phyloP scores from a whole-genome alignment of 78 protist genomes.

The Thecamonas trahens region DNA sequence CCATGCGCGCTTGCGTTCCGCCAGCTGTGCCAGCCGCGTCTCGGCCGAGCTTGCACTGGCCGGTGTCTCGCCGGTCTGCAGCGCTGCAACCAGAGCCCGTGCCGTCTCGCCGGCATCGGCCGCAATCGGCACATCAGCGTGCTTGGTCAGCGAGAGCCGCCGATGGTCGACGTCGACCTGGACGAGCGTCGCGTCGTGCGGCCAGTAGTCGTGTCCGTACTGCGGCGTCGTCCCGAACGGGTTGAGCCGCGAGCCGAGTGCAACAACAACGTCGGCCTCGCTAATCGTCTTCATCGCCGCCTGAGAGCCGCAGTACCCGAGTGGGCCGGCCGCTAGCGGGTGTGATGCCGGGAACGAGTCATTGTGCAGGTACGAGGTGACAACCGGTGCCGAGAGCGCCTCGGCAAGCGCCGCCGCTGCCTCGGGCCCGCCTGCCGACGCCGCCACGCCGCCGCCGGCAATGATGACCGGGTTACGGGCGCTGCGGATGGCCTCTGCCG shows the following conservation, averaged over 20 bases:
- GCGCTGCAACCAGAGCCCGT: neutral
- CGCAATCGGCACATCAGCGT: neutral
- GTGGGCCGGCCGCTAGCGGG: neutral
- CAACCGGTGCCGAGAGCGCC: neutral
- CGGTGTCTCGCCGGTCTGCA: neutral
- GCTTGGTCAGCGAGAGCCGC: neutral
- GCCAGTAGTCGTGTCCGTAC: constrained; percentile 9
- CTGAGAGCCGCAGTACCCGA: constrained; percentile 14
- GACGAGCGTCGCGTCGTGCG: neutral
- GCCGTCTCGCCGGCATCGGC: neutral
- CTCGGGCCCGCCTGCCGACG: no score
- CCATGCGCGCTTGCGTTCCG: neutral
- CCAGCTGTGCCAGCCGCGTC: neutral
- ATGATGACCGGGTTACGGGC: constrained; percentile 5
- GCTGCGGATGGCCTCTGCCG: neutral
- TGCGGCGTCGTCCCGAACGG: constrained; percentile 14
- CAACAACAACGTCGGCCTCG: constrained; percentile 6
- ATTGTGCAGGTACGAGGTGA: constrained; percentile 15
- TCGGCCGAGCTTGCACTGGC: neutral
- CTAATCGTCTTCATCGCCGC: constrained; percentile 1
- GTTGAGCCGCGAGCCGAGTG: constrained; percentile 1
- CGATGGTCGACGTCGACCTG: constrained; percentile 5
- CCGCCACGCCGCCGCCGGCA: constrained; percentile 12
- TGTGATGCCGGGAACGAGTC: neutral
- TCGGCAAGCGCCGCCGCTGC: constrained; percentile 4